These are phyloP conservation scores for Dendrobium catenatum DNA, from an alignment of 106 monocot species.

Conservation along the genomic window DNA sequence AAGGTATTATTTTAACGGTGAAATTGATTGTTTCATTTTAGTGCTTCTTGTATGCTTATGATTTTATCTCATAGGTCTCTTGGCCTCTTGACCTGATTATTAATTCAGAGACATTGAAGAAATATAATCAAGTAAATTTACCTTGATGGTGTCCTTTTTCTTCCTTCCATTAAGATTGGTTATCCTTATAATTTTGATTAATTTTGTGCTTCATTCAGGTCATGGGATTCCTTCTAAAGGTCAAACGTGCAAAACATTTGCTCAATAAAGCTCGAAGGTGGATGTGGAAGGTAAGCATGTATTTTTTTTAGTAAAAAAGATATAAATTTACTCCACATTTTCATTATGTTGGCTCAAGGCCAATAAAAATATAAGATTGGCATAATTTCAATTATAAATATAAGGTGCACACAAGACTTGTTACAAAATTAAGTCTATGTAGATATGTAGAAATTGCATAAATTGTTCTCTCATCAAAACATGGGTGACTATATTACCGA, in stretches of 20 bases:
- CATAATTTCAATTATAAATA: no score
- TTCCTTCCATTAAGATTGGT: background rate
- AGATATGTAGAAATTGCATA: no score
- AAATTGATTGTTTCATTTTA: background rate
- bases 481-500: no score
- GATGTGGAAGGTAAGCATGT: slow-evolving; percentile 84
- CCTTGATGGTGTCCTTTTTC: background rate
- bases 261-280: slow-evolving; percentile 87
- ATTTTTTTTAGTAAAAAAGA: background rate
- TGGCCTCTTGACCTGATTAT: slow-evolving; percentile 96
- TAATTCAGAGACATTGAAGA: slow-evolving; percentile 73
- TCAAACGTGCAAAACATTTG: slow-evolving; percentile 87
- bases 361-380: no score
- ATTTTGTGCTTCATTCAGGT: slow-evolving; percentile 39
- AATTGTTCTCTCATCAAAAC: no score
- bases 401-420: no score
- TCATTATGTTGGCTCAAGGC: no score
- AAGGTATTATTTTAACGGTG: slow-evolving; percentile 39
- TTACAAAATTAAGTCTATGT: no score
- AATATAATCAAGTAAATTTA: slow-evolving; percentile 81
- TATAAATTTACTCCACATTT: no score
- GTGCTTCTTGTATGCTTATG: background rate
- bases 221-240: slow-evolving; percentile 82
- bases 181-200: background rate
- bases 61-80: slow-evolving; percentile 55